Base-by-base conservation (phyloP, 2,329 filamentous ascomycete species). In the Xylaria sp. region DNA sequence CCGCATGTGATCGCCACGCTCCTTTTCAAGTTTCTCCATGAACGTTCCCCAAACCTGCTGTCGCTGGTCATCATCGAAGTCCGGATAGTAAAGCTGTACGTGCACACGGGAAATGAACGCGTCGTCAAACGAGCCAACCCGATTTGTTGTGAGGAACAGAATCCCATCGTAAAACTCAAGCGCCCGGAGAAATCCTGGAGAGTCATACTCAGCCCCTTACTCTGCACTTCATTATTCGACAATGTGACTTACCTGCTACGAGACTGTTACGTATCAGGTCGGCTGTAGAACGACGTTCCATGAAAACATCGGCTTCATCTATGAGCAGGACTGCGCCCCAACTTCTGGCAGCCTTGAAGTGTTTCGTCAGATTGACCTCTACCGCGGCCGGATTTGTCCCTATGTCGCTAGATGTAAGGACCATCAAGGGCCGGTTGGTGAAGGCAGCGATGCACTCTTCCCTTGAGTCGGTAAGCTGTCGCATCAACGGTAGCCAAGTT, bases 261-360 rank as follows among this genome's bases (percentile, higher is more conserved):
- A 81, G 69, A 8, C 34, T 37, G 34, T 37, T 37, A 8, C 34
- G 34, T 37, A 37, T 10, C 7, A 37, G 34, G 34, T 37, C 34
- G 34, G 34, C 34, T 9, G 34, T 37, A 10, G 34, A 37, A 52
- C 81, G 75, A 1, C 75, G 73, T 67, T 82, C 79, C 12, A 82
- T 73, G 65, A 78, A 81, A 1, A 82, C 74, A 69, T 82, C 80
- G 6, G 78, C 79, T 69, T 82, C 79, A 41, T 82, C 79, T 0
- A 82, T 70, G 0, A 81, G 71, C 0, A 81, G 62, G 15, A 78
- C 63, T 1, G 77, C 77, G 15, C 71, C 73, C 34, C 34, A 37
- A 9, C 34, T 37, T 37, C 34, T 37, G 34, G 34, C 34, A 37
- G 34, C 34, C 10, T 37, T 37, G 34, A 37, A 37, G 10, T 8